Percentiles rank a stretch among this genome's conserved stretches.
These are phyloP conservation scores for Fusarium secorum DNA, from an alignment of 2,329 filamentous ascomycete genomes.

Conservation along the genomic window DNA sequence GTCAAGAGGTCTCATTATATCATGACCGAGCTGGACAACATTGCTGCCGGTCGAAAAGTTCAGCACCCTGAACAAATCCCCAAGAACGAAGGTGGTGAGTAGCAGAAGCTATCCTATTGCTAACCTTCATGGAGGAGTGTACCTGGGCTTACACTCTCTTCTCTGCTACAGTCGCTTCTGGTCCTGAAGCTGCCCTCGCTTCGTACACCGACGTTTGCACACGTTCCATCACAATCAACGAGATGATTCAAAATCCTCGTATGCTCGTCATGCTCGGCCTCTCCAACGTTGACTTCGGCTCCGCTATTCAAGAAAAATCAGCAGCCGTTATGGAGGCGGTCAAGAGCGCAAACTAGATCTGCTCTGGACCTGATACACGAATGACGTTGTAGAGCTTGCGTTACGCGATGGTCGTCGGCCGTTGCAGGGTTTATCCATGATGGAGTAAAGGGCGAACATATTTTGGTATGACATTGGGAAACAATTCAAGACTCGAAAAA, in stretches of 20 bases:
- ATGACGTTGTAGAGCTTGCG: constrained; percentile 21
- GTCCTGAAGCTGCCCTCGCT: constrained; percentile 35
- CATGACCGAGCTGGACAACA: constrained; percentile 52
- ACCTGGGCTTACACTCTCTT: neutral
- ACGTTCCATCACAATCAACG: constrained; percentile 44
- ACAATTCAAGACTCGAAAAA: neutral
- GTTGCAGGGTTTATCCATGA: constrained; percentile 1
- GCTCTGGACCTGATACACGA: neutral
- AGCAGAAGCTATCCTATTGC: constrained; percentile 2
- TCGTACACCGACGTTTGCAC: constrained; percentile 45
- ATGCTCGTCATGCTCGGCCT: constrained; percentile 47
- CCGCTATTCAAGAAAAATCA: constrained; percentile 40
- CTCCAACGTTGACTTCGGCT: constrained; percentile 42
- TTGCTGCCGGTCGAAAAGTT: constrained; percentile 45
- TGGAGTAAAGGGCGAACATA: neutral
- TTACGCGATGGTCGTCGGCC: constrained; percentile 8
- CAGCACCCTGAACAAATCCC: constrained; percentile 49
- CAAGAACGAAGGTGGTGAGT: constrained; percentile 41
- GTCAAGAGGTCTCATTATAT: constrained; percentile 52
- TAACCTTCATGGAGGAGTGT: neutral
- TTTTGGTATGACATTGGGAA: neutral
- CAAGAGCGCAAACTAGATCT: neutral
- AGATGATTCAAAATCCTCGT: constrained; percentile 43
- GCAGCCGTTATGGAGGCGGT: constrained; percentile 39
- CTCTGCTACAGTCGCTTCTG: constrained; percentile 24